Evolutionary conservation across 768 basidiomycete species (phyloP).

Genomic region (Auricularia heimuer): DNA sequence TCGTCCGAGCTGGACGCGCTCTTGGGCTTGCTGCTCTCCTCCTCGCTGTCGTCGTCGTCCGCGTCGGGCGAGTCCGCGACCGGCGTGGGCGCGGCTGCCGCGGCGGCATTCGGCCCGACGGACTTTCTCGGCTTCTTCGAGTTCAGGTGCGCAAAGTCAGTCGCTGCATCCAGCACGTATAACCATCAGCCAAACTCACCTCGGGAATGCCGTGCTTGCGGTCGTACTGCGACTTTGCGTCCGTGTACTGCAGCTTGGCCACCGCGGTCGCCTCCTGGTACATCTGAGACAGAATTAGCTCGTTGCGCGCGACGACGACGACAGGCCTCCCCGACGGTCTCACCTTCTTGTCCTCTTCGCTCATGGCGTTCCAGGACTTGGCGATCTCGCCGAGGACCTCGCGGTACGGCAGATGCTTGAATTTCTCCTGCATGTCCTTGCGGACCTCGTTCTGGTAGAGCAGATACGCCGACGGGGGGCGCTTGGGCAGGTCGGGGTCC

Average conservation of each 20-base stretch:
- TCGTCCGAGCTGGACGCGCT: background rate
- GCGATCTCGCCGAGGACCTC: conserved; percentile 68
- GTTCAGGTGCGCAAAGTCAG: conserved; percentile 17
- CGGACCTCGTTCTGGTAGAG: conserved; percentile 90
- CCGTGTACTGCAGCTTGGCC: conserved; percentile 28
- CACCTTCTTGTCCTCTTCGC: conserved; percentile 64
- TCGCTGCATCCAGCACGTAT: conserved; percentile 48
- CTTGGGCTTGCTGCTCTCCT: conserved; percentile 20
- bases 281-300: conserved; percentile 26
- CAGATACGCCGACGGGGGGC: conserved; percentile 87
- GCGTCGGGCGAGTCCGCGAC: conserved; percentile 14
- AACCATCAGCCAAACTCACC: background rate
- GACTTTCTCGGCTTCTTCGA: conserved; percentile 2
- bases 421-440: conserved; percentile 51
- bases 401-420: conserved; percentile 56
- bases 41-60: conserved; percentile 23
- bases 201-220: conserved; percentile 36
- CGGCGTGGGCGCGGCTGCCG: conserved; percentile 17
- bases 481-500: conserved; percentile 92
- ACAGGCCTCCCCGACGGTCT: conserved; percentile 19
- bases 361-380: conserved; percentile 62
- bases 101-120: conserved; percentile 27
- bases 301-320: conserved; percentile 10
- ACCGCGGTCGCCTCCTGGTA: conserved; percentile 29
- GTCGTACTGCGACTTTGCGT: conserved; percentile 56